These are phyloP conservation scores for Sporothrix euskadiensis DNA, from an alignment of 2,329 filamentous ascomycete species.

Conservation along the genomic window DNA sequence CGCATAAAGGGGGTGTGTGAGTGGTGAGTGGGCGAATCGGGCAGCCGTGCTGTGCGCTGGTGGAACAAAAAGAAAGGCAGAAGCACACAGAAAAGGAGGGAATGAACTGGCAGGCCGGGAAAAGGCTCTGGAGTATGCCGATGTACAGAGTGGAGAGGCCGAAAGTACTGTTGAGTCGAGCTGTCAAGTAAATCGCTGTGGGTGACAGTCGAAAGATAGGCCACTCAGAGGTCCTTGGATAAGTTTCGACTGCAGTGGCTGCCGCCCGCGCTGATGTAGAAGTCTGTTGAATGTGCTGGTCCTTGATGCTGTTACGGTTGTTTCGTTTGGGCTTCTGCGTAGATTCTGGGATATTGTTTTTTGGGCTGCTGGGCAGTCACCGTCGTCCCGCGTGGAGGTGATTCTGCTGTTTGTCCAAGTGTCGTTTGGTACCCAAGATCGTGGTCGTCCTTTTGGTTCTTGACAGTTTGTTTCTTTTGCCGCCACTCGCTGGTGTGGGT, in stretches of 20 bases:
- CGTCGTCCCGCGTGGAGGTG: not conserved
- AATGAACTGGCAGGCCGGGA: not conserved
- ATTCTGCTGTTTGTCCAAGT: not conserved
- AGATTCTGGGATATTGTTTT: not conserved
- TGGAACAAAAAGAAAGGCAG: slow-evolving; percentile 20
- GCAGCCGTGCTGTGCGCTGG: slow-evolving; percentile 23
- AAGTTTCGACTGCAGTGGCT: not conserved
- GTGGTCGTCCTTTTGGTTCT: not conserved
- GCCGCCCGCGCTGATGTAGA: not conserved
- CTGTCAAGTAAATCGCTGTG: not conserved
- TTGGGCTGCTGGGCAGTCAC: not conserved
- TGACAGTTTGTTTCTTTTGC: not conserved
- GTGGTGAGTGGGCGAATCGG: slow-evolving; percentile 25
- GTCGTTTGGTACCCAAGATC: not conserved
- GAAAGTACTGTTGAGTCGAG: not conserved
- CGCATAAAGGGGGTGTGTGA: not conserved
- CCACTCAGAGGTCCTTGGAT: not conserved
- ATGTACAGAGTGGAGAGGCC: slow-evolving; percentile 25
- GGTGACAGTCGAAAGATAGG: not conserved
- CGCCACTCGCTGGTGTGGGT: not conserved
- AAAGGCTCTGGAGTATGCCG: slow-evolving; percentile 18
- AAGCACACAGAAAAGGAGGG: not conserved
- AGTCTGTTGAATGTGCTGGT: not conserved
- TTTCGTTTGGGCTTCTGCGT: not conserved
- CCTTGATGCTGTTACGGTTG: not conserved